These are phyloP conservation scores for Aureobasidium uvarum DNA, from an alignment of 2,329 filamentous ascomycete genomes.

Conservation along the genomic window DNA sequence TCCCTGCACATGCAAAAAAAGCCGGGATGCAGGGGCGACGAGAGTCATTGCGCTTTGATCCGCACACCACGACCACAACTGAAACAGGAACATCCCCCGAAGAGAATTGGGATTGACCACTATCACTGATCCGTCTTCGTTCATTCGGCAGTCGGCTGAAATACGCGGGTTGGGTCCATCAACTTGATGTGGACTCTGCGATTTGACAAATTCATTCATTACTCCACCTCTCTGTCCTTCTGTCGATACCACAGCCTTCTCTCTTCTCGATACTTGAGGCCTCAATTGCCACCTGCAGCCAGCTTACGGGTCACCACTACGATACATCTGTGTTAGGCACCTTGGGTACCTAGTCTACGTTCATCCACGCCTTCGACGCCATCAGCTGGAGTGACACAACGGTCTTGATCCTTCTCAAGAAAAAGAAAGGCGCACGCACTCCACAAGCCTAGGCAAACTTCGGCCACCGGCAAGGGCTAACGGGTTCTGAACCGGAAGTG, in stretches of 20 bases:
- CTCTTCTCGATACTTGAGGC: neutral
- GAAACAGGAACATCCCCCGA: slow-evolving; percentile 4
- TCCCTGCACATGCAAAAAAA: neutral
- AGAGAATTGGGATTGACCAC: slow-evolving; percentile 4
- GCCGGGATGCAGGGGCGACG: slow-evolving; percentile 15
- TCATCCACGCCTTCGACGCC: neutral
- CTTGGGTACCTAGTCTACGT: neutral
- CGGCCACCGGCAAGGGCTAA: slow-evolving; percentile 13
- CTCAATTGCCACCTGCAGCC: neutral
- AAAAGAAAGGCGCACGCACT: neutral
- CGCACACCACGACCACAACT: neutral
- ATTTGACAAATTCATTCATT: slow-evolving; percentile 8
- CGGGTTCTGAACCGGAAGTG: slow-evolving; percentile 11
- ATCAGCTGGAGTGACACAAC: slow-evolving; percentile 18
- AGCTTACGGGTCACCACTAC: neutral
- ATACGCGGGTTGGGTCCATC: neutral
- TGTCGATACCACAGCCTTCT: neutral
- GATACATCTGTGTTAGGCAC: neutral
- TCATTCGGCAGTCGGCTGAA: slow-evolving; percentile 2
- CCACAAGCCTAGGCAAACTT: neutral
- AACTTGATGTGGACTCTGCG: neutral
- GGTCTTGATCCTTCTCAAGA: slow-evolving; percentile 3
- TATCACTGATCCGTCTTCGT: neutral
- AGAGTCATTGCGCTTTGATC: slow-evolving; percentile 7
- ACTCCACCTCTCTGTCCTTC: neutral